These are phyloP conservation scores for Zalaria obscura DNA, from an alignment of 2,329 filamentous ascomycete species.

Conservation along the genomic window DNA sequence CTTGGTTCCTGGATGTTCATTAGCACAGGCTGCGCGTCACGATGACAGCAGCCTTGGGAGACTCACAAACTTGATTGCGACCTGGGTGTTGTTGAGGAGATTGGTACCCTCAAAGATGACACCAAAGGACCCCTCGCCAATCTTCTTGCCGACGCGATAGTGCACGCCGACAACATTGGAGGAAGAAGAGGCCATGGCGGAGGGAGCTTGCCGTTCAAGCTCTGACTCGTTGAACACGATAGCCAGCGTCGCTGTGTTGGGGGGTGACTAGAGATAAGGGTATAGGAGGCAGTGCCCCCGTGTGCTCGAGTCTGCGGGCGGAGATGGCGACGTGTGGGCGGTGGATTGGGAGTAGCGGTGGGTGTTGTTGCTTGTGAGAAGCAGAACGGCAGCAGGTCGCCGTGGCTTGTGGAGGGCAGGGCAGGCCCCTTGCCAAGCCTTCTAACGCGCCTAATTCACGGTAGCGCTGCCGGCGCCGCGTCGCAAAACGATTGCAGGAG, in stretches of 20 bases:
- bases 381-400: too few relatives aligned
- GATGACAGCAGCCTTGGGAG: not conserved
- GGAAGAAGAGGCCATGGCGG: conserved; percentile 66
- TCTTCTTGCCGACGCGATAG: conserved; percentile 98
- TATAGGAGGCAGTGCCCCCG: not conserved
- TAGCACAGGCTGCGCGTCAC: not conserved
- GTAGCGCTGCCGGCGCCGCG: too few relatives aligned
- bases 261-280: not conserved
- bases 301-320: too few relatives aligned
- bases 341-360: too few relatives aligned
- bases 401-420: too few relatives aligned
- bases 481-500: too few relatives aligned
- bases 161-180: conserved; percentile 98
- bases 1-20: conserved; percentile 62
- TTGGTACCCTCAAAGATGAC: conserved; percentile 98
- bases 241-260: not conserved
- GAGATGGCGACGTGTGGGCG: too few relatives aligned
- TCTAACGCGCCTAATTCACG: too few relatives aligned
- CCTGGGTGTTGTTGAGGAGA: conserved; percentile 95
- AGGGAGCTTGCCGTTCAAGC: conserved; percentile 34
- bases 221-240: conserved; percentile 32
- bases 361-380: too few relatives aligned
- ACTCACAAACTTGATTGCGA: conserved; percentile 97
- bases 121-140: conserved; percentile 93
- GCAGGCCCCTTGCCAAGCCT: too few relatives aligned